Evolutionary conservation across 1,284 basidiomycete genomes (phyloP), one percentile per base, ranked within the genome.

Genomic region (Thecaphora thlaspeos): DNA sequence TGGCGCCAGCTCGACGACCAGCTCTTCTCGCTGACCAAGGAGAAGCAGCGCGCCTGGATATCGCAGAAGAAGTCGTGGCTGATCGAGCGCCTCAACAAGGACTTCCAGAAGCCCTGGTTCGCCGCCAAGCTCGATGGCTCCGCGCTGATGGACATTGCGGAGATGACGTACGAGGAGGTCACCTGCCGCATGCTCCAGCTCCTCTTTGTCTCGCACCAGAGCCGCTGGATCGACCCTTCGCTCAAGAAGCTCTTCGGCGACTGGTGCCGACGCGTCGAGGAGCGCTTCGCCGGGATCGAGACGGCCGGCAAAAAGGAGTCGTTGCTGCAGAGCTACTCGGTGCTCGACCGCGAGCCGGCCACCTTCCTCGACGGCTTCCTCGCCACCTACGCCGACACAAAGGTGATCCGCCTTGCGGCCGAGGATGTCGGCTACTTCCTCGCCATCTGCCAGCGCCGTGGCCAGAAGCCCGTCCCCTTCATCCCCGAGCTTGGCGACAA

Each of bases 151-250:
- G 91, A 95, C 78, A 83, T 98, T 50, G 86, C 87, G 23, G 90
- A 95, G 73, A 96, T 98, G 94, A 97, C 94, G 17, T 98, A 98
- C 80, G 91, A 96, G 81, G 95, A 98, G 79, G 88, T 90, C 43
- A 88, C 89, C 8, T 83, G 91, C 61, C 87, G 94, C 55, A 88
- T 97, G 87, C 82, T 97, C 50, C 83, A 89, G 40, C 82, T 98
- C 69, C 93, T 95, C 89, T 97, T 89, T 77, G 90, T 97, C 66
- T 78, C 84, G 42, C 90, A 95, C 78, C 86, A 97, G 81, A 83
- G 84, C 61, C 88, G 94, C 54, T 98, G 95, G 94, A 85, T 97
- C 76, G 95, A 98, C 76, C 72, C 86, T 44, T 91, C 90, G n/a
- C 82, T 97, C 70, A 87, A 93, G 68, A 96, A 96, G 81, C 82